Evolutionary conservation across 2,329 filamentous ascomycete species (phyloP).

Genomic region (Lachnum nothofagi): DNA sequence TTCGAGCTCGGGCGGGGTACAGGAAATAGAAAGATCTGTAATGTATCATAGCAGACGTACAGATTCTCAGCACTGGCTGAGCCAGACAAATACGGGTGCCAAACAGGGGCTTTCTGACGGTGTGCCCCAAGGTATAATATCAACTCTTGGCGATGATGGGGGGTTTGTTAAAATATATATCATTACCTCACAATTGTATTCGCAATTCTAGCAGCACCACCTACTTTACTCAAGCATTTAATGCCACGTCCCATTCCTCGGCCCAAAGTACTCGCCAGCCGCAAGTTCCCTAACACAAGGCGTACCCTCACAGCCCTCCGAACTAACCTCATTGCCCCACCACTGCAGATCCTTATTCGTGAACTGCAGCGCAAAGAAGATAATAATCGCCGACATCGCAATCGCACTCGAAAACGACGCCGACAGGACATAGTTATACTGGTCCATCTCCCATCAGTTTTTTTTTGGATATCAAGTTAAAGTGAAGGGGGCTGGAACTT

Average conservation of each 20-base stretch:
- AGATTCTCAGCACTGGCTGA: too few relatives aligned
- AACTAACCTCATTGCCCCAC: constrained; percentile 31
- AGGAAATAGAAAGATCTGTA: too few relatives aligned
- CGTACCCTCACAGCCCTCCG: constrained; percentile 40
- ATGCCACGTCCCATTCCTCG: constrained; percentile 29
- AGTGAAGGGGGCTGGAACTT: constrained; percentile 11
- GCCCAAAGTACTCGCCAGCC: constrained; percentile 32
- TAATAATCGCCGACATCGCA: constrained; percentile 47
- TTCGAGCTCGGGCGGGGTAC: too few relatives aligned
- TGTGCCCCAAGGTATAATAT: too few relatives aligned
- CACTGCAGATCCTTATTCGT: constrained; percentile 37
- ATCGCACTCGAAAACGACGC: constrained; percentile 47
- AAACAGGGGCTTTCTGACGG: too few relatives aligned
- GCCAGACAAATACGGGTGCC: too few relatives aligned
- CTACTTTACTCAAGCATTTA: too few relatives aligned
- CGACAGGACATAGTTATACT: constrained; percentile 52
- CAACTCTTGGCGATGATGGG: too few relatives aligned
- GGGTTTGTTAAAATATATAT: too few relatives aligned
- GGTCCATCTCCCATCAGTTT: background rate
- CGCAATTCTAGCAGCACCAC: too few relatives aligned
- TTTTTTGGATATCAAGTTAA: background rate
- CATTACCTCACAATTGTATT: too few relatives aligned
- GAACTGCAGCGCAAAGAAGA: constrained; percentile 49
- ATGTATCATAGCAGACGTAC: too few relatives aligned
- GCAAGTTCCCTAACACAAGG: constrained; percentile 36